Evolutionary conservation across 2,329 filamentous ascomycete genomes (phyloP), one percentile per base, ranked within the genome.

Genomic region (Aspergillus fumigatus): DNA sequence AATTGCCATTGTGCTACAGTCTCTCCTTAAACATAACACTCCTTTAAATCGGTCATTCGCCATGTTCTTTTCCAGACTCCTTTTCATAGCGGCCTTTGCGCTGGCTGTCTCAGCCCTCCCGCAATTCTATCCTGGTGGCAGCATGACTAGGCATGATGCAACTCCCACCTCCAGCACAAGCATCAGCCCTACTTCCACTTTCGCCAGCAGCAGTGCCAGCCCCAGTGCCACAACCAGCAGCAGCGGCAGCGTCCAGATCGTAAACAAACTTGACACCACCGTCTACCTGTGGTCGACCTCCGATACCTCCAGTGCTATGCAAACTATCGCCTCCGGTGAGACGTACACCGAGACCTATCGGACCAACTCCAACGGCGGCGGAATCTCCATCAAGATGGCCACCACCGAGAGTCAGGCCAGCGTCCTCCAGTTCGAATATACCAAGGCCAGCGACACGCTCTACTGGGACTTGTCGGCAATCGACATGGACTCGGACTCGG

Each of bases 381-480:
- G 69, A 43, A 61, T 71, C 59, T 71, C 69, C 35, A 67, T 71
- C 61, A 71, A 71, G 62, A 57, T 71, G 50, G 60, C 65, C 32
- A 68, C 66, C 38, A 56, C 59, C 11, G 50, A 56, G 10, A 48
- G 52, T 48, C 49, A 59, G 48, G 48, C 49, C 50, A 61, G 56
- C 45, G 66, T 71, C 17, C 57, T 71, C n/a, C 69, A 71, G 55
- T 71, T 68, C 61, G 69, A 71, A 61, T 71, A 71, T 62, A 71
- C 66, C 56, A 51, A 62, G 50, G 51, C 55, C 23, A 62, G 59
- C n/a, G 56, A 63, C 2, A 58, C 54, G 6, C 53, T 71, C 52
- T 71, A 58, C 56, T 71, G 68, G 68, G 68, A 71, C 52, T 55
- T 71, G 55, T 71, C 68, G 3, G 65, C 59, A 51, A 71, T 71